phyloP scores from a whole-genome alignment of 177 flowering plant species.

The Vitis hybrid region DNA sequence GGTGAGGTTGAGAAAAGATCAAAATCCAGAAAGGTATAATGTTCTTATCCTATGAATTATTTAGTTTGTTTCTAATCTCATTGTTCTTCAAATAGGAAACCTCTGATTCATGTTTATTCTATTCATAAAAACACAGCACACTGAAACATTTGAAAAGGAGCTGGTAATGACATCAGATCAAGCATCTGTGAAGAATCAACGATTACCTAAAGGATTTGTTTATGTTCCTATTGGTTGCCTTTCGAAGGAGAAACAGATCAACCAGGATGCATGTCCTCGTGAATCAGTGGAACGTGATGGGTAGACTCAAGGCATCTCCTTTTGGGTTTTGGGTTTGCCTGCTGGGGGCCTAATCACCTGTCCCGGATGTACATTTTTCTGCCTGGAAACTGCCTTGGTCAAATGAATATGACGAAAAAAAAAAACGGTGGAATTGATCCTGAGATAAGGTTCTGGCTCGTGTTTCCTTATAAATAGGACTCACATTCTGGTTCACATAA shows the following conservation, averaged over 20 bases:
- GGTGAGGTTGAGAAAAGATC: constrained; percentile 48
- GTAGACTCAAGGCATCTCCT: constrained; percentile 18
- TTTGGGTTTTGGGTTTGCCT: constrained; percentile 9
- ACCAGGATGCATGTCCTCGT: constrained; percentile 31
- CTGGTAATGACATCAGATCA: constrained; percentile 90
- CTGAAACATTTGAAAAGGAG: constrained; percentile 85
- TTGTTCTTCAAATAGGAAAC: neutral
- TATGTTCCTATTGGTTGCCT: constrained; percentile 81
- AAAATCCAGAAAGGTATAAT: constrained; percentile 56
- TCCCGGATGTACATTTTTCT: constrained; percentile 8
- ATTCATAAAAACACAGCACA: constrained; percentile 33
- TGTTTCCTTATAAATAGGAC: constrained; percentile 9
- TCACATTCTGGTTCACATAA: constrained; percentile 12
- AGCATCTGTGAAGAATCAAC: constrained; percentile 80
- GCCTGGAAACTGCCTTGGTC: constrained; percentile 4
- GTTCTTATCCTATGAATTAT: neutral
- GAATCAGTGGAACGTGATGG: constrained; percentile 43
- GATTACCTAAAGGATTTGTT: constrained; percentile 82
- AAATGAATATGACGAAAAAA: neutral
- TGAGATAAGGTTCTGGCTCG: constrained; percentile 12
- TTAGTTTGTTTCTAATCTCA: neutral
- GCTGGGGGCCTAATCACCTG: constrained; percentile 13
- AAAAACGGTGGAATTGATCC: constrained; percentile 8
- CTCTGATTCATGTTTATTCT: neutral
- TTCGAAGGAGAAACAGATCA: constrained; percentile 53